Percentiles rank a stretch among this genome's conserved stretches.
Evolutionary conservation across 371 early-diverging fungal genomes (phyloP).

Genomic region (Mucor plumbeus): DNA sequence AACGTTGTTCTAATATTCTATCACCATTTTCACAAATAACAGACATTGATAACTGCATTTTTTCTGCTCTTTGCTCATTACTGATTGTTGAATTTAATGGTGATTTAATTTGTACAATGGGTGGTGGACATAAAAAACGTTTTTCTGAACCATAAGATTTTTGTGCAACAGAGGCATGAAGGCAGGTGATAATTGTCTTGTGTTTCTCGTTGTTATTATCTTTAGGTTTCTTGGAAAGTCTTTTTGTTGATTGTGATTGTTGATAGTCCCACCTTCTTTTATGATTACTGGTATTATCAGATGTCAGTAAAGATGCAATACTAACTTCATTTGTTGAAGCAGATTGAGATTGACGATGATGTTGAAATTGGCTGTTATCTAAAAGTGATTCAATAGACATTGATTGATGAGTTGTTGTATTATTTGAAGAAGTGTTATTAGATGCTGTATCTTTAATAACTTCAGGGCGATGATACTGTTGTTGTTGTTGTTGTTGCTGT

Average conservation of each 20-base stretch:
- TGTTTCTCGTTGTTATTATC: conserved; percentile 14
- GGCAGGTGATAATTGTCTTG: conserved; percentile 61
- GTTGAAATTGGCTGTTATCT: conserved; percentile 17
- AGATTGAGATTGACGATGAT: conserved; percentile 23
- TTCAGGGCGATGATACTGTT: neutral
- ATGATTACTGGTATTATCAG: conserved; percentile 21
- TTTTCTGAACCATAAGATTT: conserved; percentile 92
- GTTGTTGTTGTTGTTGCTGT: no score
- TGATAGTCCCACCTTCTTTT: conserved; percentile 24
- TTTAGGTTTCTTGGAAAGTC: conserved; percentile 8
- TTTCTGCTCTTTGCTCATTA: conserved; percentile 23
- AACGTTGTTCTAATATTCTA: conserved; percentile 55
- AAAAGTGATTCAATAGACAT: conserved; percentile 46
- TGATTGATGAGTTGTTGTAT: conserved; percentile 8
- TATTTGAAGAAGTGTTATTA: neutral
- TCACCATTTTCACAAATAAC: conserved; percentile 58
- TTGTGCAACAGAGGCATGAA: conserved; percentile 79
- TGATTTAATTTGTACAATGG: conserved; percentile 57
- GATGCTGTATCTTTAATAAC: neutral
- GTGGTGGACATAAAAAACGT: conserved; percentile 88
- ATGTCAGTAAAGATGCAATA: conserved; percentile 23
- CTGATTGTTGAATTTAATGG: conserved; percentile 42
- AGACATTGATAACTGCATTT: conserved; percentile 67
- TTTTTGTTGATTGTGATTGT: conserved; percentile 5
- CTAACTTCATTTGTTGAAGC: conserved; percentile 22